Base-by-base conservation (phyloP, 75 land plant species). In the Azolla pinnata region DNA sequence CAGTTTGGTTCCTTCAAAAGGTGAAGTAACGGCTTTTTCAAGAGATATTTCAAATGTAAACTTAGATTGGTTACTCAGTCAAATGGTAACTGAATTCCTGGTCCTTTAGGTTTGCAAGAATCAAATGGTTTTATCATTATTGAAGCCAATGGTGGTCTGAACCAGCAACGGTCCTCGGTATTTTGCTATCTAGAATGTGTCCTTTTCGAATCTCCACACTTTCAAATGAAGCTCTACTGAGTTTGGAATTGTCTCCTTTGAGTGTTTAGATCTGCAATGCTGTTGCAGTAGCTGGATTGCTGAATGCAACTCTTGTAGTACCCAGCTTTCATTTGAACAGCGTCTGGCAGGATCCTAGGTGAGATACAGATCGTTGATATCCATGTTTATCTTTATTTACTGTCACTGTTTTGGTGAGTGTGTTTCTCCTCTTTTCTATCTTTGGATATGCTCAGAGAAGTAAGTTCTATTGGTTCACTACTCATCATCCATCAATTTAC, bases 81-180 rank as follows among this genome's bases (percentile, higher is more conserved):
- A n/a, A n/a, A n/a, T n/a, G n/a, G 51, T 46, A 29, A 33, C 33
- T 28, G 46, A 7, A 10, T 27, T 40, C 35, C 33, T 48, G 53
- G 31, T 28, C 19, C 67, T 56, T 60, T 72, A 86, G 90, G 62
- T 19, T 47, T 85, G 20, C 60, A 67, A 35, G 66, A 31, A 8
- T 72, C 77, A 25, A 76, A 71, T 72, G 80, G 83, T 1, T 88
- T 68, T 63, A 46, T 88, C 46, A 56, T 85, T 34, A 73, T 88
- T 9, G 90, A 88, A 26, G 95, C 90, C 49, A 88, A 88, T 67
- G 95, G 95, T 60, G 95, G 95, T 17, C 73, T 88, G 40, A 85
- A 88, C 51, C 95, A 88, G 59, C 95, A 88, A 56, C 75, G 95
- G 1, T 75, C 83, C 42, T 68, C 95, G 44, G 90, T 88, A 78